A percentile compares a stretch with the other conserved stretches of the same genome.
phyloP scores from a whole-genome alignment of 2,329 filamentous ascomycete genomes.

The Trichocomaceae sp. region DNA sequence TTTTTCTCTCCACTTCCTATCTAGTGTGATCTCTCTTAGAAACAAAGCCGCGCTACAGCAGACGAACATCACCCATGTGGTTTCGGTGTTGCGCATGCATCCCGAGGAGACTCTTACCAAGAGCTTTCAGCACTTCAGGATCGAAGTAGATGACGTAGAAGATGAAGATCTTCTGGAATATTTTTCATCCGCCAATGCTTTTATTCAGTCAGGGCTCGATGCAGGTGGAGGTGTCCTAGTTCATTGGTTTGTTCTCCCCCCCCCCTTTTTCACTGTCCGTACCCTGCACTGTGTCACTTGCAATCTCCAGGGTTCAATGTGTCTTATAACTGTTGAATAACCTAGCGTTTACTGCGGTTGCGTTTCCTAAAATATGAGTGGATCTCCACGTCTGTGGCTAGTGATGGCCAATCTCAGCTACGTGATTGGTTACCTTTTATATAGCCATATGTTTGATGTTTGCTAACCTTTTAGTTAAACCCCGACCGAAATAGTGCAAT shows the following conservation, averaged over 20 bases:
- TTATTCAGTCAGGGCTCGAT: slow-evolving; percentile 71
- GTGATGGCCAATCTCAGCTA: not conserved
- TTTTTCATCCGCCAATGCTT: slow-evolving; percentile 69
- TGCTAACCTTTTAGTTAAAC: not conserved
- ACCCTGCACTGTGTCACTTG: not conserved
- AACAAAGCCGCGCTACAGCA: slow-evolving; percentile 63
- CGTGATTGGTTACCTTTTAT: not conserved
- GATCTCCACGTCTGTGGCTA: not conserved
- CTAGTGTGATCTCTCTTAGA: slow-evolving; percentile 71
- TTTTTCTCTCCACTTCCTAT: not conserved
- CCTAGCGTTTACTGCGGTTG: not conserved
- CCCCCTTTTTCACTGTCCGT: not conserved
- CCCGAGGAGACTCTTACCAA: slow-evolving; percentile 50
- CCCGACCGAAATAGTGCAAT: slow-evolving; percentile 60
- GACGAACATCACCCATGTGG: slow-evolving; percentile 76
- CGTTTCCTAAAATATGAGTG: not conserved
- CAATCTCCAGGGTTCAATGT: not conserved
- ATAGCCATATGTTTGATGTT: not conserved
- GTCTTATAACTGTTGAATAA: not conserved
- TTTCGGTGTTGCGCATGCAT: slow-evolving; percentile 60
- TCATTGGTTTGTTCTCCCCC: slow-evolving; percentile 55
- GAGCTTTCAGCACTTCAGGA: slow-evolving; percentile 63
- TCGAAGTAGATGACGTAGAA: slow-evolving; percentile 85
- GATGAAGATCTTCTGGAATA: slow-evolving; percentile 80
- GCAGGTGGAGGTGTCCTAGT: slow-evolving; percentile 56